phyloP scores from a whole-genome alignment of 2,329 filamentous ascomycete genomes.

The Aureobasidium sp. region DNA sequence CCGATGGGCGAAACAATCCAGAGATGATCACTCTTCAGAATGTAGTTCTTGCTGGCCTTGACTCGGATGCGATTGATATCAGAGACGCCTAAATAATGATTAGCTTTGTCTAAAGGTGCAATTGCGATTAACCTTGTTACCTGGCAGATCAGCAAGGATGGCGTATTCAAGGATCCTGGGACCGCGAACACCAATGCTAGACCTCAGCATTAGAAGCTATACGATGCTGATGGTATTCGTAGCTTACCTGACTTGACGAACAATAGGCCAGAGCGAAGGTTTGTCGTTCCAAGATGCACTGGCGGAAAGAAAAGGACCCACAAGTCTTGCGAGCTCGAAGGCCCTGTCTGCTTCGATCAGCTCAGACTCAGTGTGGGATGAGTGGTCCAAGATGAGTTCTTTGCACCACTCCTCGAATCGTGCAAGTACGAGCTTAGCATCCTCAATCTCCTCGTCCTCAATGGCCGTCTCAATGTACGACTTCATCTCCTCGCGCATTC shows the following conservation, averaged over 20 bases:
- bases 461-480: neutral
- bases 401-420: neutral
- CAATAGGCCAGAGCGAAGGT: too few species aligned
- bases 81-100: constrained; percentile 16
- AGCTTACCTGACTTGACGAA: neutral
- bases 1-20: constrained; percentile 20
- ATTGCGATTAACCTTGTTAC: neutral
- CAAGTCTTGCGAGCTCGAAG: too few species aligned
- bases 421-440: too few species aligned
- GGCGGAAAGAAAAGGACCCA: too few species aligned
- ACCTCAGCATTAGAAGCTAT: too few species aligned
- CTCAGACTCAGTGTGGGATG: neutral
- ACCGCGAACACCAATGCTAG: neutral
- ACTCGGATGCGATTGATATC: constrained; percentile 23
- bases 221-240: too few species aligned
- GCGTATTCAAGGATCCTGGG: constrained; percentile 19
- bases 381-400: neutral
- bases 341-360: neutral
- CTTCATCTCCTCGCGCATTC: neutral
- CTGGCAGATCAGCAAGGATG: constrained; percentile 24
- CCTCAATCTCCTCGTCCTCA: too few species aligned
- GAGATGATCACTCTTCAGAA: constrained; percentile 21
- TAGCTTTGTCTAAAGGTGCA: too few species aligned
- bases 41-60: constrained; percentile 18
- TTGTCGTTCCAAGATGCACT: too few species aligned